Evolutionary conservation across 768 basidiomycete species (phyloP).

Genomic region (Leccinum boreale): DNA sequence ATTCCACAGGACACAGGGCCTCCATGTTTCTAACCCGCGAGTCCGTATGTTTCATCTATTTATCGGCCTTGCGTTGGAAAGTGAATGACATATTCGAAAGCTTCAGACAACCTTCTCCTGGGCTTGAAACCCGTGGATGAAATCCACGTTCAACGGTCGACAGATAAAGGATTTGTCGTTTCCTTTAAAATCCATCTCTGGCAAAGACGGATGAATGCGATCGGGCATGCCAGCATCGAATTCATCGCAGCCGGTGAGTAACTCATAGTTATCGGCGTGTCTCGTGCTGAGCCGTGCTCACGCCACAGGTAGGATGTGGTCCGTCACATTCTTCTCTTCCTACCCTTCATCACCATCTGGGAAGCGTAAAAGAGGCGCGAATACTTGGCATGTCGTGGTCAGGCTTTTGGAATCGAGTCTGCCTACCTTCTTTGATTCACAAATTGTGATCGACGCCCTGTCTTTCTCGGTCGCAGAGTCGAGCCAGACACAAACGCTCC

Average conservation of each 20-base stretch:
- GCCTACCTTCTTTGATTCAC: slow-evolving; percentile 18
- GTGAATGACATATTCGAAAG: slow-evolving; percentile 7
- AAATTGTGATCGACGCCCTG: slow-evolving; percentile 7
- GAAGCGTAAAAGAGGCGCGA: slow-evolving; percentile 9
- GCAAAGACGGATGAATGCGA: slow-evolving; percentile 67
- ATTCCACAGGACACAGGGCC: too few relatives aligned
- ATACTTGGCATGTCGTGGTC: slow-evolving; percentile 44
- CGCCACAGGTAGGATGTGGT: slow-evolving; percentile 24
- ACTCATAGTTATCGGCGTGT: not conserved
- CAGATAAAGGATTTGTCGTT: slow-evolving; percentile 39
- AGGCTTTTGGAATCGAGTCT: slow-evolving; percentile 24
- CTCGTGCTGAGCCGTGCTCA: not conserved
- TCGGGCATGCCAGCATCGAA: slow-evolving; percentile 52
- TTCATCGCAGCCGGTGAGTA: slow-evolving; percentile 50
- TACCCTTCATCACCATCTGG: not conserved
- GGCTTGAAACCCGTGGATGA: slow-evolving; percentile 46
- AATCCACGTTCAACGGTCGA: slow-evolving; percentile 46
- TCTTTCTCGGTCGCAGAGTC: not conserved
- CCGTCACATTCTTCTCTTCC: slow-evolving; percentile 19
- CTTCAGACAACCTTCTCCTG: slow-evolving; percentile 38
- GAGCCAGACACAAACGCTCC: not conserved
- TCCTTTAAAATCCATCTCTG: slow-evolving; percentile 54
- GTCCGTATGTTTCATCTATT: slow-evolving; percentile 25
- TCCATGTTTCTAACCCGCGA: slow-evolving; percentile 7
- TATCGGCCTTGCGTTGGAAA: not conserved